Evolutionary conservation across 2,329 filamentous ascomycete genomes (phyloP), one percentile per base, ranked within the genome.

Genomic region (Arthrobotrys conoides): DNA sequence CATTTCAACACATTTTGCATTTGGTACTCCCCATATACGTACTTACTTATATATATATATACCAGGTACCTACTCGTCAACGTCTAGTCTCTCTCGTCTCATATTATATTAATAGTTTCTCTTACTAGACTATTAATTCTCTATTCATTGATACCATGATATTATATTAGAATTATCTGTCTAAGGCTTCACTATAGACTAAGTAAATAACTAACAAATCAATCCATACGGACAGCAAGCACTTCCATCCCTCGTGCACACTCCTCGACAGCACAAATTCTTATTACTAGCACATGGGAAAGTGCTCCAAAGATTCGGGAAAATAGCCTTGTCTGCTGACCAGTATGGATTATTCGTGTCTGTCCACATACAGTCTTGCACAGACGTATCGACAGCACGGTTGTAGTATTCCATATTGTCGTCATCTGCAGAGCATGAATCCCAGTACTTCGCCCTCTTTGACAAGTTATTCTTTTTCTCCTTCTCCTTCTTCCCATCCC

Each of bases 391-490:
- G 27, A 69, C 66, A 1, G 16, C 12, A 27, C 53, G 24, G 6
- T 69, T 61, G 30, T 69, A 69, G 22, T 69, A 69, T 38, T 69
- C 66, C 66, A 69, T 69, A 22, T 59, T 69, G 20, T 69, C 65
- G n/a, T 69, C 65, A 24, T 59, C 66, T 12, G 18, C 33, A n/a
- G 20, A 41, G 66, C 51, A 69, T 1, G 66, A 46, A 49, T 69
- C 66, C 66, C 66, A 69, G 36, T 59, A 69, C 16, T 69, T 30
- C 1, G 51, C 38, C 10, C 66, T 2, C 22, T 69, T 69, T 20
- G 66, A 33, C 22, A 69, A 36, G 14, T 9, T 27, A 8, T 20
- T 46, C 9, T 46, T 20, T 9, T 46, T 20, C 18, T n/a, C 18
- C 44, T 20, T 46, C 18, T 46, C 18, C 16, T 46, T 20, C 8